Evolutionary conservation across 176 grass and related monocot species (phyloP).

Genomic region (Rhipidocladum racemiflorum): DNA sequence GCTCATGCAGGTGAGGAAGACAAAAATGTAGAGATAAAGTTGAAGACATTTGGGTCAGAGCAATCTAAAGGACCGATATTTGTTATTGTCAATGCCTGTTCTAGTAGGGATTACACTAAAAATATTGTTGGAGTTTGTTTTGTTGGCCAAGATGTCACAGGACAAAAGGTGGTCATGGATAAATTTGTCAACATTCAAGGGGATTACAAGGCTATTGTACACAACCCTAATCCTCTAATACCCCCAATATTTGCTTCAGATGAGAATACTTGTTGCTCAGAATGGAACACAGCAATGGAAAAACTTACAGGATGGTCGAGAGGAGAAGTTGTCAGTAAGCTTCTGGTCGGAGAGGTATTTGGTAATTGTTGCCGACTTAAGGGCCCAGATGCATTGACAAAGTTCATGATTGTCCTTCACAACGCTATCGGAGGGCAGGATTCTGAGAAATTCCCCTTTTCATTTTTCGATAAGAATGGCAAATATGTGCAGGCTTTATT

Average conservation of each 20-base stretch:
- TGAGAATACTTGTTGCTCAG: slow-evolving; percentile 93
- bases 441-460: slow-evolving; percentile 80
- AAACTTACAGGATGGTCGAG: slow-evolving; percentile 91
- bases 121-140: slow-evolving; percentile 90
- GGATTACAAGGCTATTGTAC: slow-evolving; percentile 93
- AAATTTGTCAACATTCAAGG: slow-evolving; percentile 99
- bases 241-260: slow-evolving; percentile 97
- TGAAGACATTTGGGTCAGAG: slow-evolving; percentile 87
- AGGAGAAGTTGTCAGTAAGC: slow-evolving; percentile 73
- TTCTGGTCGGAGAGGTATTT: slow-evolving; percentile 89
- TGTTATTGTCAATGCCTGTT: slow-evolving; percentile 90
- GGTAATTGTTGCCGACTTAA: slow-evolving; percentile 82
- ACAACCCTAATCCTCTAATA: slow-evolving; percentile 90
- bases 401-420: slow-evolving; percentile 95
- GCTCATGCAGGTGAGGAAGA: slow-evolving; percentile 90
- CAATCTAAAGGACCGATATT: slow-evolving; percentile 70
- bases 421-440: slow-evolving; percentile 86
- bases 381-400: slow-evolving; percentile 82
- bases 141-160: slow-evolving; percentile 85
- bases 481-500: slow-evolving; percentile 92
- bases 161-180: slow-evolving; percentile 93
- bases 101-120: slow-evolving; percentile 81
- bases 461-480: slow-evolving; percentile 90
- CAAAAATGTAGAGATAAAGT: slow-evolving; percentile 95
- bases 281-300: slow-evolving; percentile 98